Evolutionary conservation across 2,329 filamentous ascomycete species (phyloP), one percentile per base, ranked within the genome.

Genomic region (Fusarium sp.): DNA sequence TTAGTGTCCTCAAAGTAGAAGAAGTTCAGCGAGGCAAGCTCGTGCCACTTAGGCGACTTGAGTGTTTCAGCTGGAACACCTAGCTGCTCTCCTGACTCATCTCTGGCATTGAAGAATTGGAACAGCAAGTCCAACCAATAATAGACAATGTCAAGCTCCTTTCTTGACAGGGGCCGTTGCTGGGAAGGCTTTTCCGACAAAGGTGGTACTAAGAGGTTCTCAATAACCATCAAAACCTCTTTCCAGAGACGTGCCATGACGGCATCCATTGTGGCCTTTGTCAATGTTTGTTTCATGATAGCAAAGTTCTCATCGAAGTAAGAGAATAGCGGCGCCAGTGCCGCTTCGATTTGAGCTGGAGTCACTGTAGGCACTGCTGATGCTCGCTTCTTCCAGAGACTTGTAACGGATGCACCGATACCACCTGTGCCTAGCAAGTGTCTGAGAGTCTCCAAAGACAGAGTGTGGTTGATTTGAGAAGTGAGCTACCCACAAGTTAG

Each of bases 251-350:
- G 90, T 24, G 94, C 97, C 96, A 99, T 99, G 74, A 99, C 96
- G 78, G 96, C 94, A 74, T 94, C 90, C 95, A 99, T 98, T n/a
- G 96, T 97, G 61, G 94, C 91, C 61, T 94, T 92, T 2, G 96
- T 98, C 60, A 99, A 84, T 1, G 95, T 98, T 80, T 96, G 90
- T 82, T 98, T 98, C 94, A 99, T 97, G 74, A 98, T 97, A 63
- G 94, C 94, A 80, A 99, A 99, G 77, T 99, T 99, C 78, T 98
- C 95, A 78, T 99, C 93, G 78, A 99, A 99, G 79, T 99, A 99
- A 57, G 90, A 88, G 78, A 98, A 96, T 1, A 99, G 86, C 7
- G 94, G 92, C 73, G 92, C 90, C 14, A 99, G 83, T 1, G 94
- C 94, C 72, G 91, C 91, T 71, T 93, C 91, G 22, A 97, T 87